Percentiles rank a stretch among this genome's conserved stretches.
Conservation (phyloP, 2,329 filamentous ascomycete genomes). For the Alternaria triticimaculans region DNA sequence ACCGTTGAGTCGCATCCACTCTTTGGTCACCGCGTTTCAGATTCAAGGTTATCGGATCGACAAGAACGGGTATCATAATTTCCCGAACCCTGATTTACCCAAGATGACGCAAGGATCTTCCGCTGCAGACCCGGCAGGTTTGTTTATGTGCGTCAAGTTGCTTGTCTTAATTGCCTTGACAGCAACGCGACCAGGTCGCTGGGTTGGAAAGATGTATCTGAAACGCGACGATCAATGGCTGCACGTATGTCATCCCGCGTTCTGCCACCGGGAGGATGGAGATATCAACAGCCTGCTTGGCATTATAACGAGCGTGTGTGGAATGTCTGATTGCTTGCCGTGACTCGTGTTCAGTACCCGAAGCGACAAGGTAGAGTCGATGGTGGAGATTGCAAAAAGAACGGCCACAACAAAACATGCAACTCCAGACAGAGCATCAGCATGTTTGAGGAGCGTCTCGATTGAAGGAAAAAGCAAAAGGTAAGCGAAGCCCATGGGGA, state of each 20-base stretch:
- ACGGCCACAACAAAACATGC: neutral
- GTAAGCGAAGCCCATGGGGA: slow-evolving; percentile 15
- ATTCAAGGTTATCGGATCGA: slow-evolving; percentile 7
- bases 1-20: slow-evolving; percentile 5
- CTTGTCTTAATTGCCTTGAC: neutral
- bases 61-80: slow-evolving; percentile 9
- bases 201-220: slow-evolving; percentile 2
- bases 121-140: neutral
- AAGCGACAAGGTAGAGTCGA: neutral
- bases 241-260: neutral
- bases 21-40: slow-evolving; percentile 5
- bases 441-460: neutral
- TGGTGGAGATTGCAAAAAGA: neutral
- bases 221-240: slow-evolving; percentile 4
- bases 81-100: neutral
- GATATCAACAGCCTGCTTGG: neutral
- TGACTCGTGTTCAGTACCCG: neutral
- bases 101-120: slow-evolving; percentile 1
- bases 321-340: neutral
- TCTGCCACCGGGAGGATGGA: neutral
- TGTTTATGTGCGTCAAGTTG: neutral
- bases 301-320: neutral
- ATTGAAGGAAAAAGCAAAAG: slow-evolving; percentile 12
- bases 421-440: neutral
- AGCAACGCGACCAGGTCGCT: slow-evolving; percentile 2